Base-by-base conservation (phyloP, 2,329 filamentous ascomycete species). In the Fusarium euwallaceae region DNA sequence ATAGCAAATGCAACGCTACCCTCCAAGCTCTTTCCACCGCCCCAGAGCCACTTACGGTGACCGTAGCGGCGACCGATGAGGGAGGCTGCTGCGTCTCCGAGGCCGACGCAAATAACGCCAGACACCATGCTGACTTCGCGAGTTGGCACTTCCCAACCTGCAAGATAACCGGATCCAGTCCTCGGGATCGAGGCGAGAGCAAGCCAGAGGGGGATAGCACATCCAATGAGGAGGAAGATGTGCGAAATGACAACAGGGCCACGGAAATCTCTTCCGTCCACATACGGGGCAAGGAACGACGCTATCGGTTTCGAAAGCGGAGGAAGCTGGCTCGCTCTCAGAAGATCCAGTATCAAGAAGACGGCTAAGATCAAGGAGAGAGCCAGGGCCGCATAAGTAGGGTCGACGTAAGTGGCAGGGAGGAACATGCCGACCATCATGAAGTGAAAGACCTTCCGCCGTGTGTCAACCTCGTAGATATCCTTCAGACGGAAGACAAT, bases 401-500 rank as follows among this genome's bases (percentile, higher is more conserved):
- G 96, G 81, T 99, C 97, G 73, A 98, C 85, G 80, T 92, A 98
- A 3, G 93, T 94, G 2, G 94, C 91, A 0, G 97, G 95, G 2
- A 98, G 88, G 66, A 99, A 92, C 94, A 99, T 98, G 66, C 92
- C 91, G 9, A 98, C 96, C 93, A 98, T 98, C 89, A 96, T 98
- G 76, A 97, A 97, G 82, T 99, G 97, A 82, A 99, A 99, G 27
- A 98, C 94, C 83, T 99, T 99, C 61, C 97, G 92, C 60, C 97
- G 91, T 1, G 97, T 99, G 83, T 99, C 97, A 56, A 99, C 96
- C 83, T 98, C 95, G 75, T 94, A 95, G 60, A 94, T 86, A 4
- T 91, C 87, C 45, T 93, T 94, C 41, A 97, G 88, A 48, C 88
- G 90, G 62, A 97, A 90, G 9, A 98, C 94, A 5, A 94, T 87